Percentiles rank a stretch among this genome's conserved stretches.
These are phyloP conservation scores for Thielaviopsis populi DNA, from an alignment of 2,329 filamentous ascomycete species.

Conservation along the genomic window DNA sequence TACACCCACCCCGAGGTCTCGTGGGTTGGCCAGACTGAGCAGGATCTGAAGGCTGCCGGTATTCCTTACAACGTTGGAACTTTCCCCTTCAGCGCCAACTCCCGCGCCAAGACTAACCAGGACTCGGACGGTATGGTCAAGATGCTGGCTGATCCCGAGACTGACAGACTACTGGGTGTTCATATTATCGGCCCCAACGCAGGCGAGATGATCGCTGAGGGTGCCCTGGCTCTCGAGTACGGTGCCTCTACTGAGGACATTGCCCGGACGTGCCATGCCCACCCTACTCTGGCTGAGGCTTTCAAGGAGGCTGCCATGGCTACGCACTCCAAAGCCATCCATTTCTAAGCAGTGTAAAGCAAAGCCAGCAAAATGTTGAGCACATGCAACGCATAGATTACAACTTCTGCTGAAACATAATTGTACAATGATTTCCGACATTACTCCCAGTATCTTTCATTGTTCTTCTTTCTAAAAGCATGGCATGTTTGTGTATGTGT, in stretches of 20 bases:
- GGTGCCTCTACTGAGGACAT: constrained; percentile 92
- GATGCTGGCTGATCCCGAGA: constrained; percentile 92
- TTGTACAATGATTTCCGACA: constrained; percentile 16
- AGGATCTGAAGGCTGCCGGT: constrained; percentile 78
- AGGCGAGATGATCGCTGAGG: constrained; percentile 99
- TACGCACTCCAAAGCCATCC: constrained; percentile 87
- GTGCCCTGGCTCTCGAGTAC: constrained; percentile 87
- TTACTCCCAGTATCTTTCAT: background rate
- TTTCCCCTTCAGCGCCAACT: constrained; percentile 98
- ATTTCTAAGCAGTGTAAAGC: constrained; percentile 50
- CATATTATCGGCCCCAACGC: constrained; percentile 95
- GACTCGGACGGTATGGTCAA: constrained; percentile 94
- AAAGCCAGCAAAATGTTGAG: background rate
- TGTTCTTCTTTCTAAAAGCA: background rate
- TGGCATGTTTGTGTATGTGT: too few species aligned
- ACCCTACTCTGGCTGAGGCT: constrained; percentile 88
- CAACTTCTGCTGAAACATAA: constrained; percentile 12
- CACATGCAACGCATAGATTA: constrained; percentile 9
- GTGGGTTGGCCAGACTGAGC: constrained; percentile 96
- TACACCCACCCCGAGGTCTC: constrained; percentile 98
- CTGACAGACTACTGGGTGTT: constrained; percentile 83
- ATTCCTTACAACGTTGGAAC: constrained; percentile 85
- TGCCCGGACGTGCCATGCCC: constrained; percentile 86
- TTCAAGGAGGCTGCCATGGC: constrained; percentile 99
- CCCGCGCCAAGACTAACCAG: constrained; percentile 94